A percentile compares a stretch with the other conserved stretches of the same genome.
These are phyloP conservation scores for Fusarium pseudonygamai DNA, from an alignment of 2,329 filamentous ascomycete species.

Conservation along the genomic window DNA sequence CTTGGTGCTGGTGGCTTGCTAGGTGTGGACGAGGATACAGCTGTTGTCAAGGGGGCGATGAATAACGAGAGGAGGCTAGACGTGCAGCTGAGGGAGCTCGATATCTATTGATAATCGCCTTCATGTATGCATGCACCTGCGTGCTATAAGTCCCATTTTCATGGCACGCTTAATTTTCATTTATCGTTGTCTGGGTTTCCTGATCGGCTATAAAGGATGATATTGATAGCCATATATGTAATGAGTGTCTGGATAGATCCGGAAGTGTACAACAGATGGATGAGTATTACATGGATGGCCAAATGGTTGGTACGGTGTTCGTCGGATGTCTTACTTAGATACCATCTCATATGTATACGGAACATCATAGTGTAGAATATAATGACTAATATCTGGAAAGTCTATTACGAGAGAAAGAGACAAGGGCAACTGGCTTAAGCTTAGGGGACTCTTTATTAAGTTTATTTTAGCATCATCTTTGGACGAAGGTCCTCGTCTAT, in stretches of 20 bases:
- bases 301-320: conserved; percentile 28
- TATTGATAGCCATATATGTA: conserved; percentile 26
- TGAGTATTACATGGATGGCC: conserved; percentile 15
- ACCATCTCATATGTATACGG: conserved; percentile 37
- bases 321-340: conserved; percentile 35
- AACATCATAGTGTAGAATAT: conserved; percentile 30
- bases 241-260: conserved; percentile 31
- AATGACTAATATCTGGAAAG: conserved; percentile 16
- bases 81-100: conserved; percentile 46
- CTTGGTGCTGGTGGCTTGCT: conserved; percentile 42
- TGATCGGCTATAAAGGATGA: background rate
- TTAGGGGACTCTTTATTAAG: background rate
- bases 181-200: background rate
- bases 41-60: conserved; percentile 43
- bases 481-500: background rate
- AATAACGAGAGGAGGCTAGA: conserved; percentile 42
- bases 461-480: background rate
- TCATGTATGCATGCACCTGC: background rate
- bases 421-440: background rate
- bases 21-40: conserved; percentile 36
- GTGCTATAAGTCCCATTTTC: background rate
- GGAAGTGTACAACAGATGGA: conserved; percentile 11
- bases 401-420: background rate
- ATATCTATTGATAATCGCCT: conserved; percentile 45
- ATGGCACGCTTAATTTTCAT: background rate